Percentiles rank a stretch among this genome's conserved stretches.
These are phyloP conservation scores for Iris macrosiphon DNA, from an alignment of 106 monocot genomes.

Conservation along the genomic window DNA sequence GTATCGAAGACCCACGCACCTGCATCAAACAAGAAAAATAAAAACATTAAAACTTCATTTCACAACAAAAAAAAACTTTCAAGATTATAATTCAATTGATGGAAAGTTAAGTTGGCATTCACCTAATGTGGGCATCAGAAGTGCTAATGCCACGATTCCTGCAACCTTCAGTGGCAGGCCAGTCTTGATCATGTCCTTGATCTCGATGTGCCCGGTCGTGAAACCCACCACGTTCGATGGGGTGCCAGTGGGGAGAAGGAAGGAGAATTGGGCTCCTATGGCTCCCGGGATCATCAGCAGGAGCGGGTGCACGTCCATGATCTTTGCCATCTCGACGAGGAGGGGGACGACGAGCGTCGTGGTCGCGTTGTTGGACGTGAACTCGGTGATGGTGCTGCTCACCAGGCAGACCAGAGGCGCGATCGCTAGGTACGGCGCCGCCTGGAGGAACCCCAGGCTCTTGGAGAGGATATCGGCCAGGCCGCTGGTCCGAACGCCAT, in stretches of 20 bases:
- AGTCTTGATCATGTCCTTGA: conserved; percentile 70
- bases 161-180: conserved; percentile 71
- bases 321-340: conserved; percentile 55
- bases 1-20: conserved; percentile 38
- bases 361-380: conserved; percentile 81
- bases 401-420: conserved; percentile 64
- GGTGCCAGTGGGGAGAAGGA: conserved; percentile 76
- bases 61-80: background rate
- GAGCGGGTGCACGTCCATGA: conserved; percentile 66
- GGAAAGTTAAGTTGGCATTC: background rate
- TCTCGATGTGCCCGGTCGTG: conserved; percentile 56
- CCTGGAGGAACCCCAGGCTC: conserved; percentile 51
- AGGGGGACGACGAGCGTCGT: conserved; percentile 75
- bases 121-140: conserved; percentile 20
- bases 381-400: conserved; percentile 73
- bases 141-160: conserved; percentile 34
- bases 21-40: conserved; percentile 9
- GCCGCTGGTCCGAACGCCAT: conserved; percentile 73
- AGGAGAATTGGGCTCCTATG: conserved; percentile 82
- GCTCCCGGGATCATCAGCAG: conserved; percentile 80
- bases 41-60: background rate
- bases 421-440: conserved; percentile 44
- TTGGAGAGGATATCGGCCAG: conserved; percentile 62
- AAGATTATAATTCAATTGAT: background rate
- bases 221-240: conserved; percentile 86